Conservation (phyloP, 768 basidiomycete species). For the Calocybe cyanea region DNA sequence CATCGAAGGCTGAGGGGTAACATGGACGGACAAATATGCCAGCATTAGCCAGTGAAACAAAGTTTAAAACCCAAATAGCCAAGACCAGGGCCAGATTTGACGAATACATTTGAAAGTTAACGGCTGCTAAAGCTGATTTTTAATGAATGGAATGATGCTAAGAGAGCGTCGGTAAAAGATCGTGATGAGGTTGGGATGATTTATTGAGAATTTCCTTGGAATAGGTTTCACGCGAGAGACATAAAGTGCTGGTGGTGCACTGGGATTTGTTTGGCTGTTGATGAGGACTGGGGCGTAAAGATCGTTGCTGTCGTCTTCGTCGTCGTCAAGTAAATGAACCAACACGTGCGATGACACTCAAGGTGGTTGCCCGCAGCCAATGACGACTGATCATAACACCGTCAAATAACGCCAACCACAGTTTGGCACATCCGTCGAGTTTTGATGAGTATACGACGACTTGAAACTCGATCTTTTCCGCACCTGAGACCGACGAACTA, state of each 20-base stretch:
- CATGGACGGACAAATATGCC: constrained; percentile 36
- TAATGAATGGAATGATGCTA: constrained; percentile 4
- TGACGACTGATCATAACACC: neutral
- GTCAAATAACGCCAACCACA: no score
- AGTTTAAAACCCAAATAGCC: constrained; percentile 22
- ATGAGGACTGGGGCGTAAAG: constrained; percentile 6
- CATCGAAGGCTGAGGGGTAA: neutral
- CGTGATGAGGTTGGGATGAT: neutral
- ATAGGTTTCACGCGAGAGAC: neutral
- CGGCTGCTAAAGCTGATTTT: neutral
- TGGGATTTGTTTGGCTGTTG: constrained; percentile 3
- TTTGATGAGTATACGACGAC: no score
- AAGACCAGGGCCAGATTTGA: constrained; percentile 14
- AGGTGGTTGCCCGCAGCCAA: neutral
- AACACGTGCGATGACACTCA: constrained; percentile 3
- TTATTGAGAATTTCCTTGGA: neutral
- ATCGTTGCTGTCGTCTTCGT: constrained; percentile 7
- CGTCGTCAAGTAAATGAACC: constrained; percentile 10
- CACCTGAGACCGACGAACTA: no score
- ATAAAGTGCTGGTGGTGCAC: constrained; percentile 1
- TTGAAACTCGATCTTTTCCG: no score
- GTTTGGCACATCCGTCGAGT: no score
- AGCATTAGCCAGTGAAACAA: constrained; percentile 27
- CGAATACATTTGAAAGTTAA: constrained; percentile 12
- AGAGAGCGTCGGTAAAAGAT: constrained; percentile 12